Evolutionary conservation across 2,329 filamentous ascomycete genomes (phyloP), one percentile per base, ranked within the genome.

Genomic region (Westerdykella sp.): DNA sequence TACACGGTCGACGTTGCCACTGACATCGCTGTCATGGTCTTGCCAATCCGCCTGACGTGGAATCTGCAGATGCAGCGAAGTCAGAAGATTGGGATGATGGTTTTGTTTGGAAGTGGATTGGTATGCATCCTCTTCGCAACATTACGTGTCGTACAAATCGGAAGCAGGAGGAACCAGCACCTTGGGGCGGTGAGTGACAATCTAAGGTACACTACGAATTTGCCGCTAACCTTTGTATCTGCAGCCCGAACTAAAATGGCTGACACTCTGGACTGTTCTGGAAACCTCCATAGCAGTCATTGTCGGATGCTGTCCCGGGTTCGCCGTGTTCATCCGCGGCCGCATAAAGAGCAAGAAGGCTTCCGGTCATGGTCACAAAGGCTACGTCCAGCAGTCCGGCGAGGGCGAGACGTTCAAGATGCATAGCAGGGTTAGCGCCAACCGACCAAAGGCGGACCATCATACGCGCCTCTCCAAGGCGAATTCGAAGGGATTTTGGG

Each of bases 41-140:
- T 69, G 6, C 63, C 65, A 6, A 45, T 66, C 22, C 60, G 57
- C 16, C 54, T 68, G 0, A 66, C 64, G 13, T 67, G 60, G 59
- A 62, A 63, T 13, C 53, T 68, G 1, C 59, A 62, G 16, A 61
- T 68, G 51, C 55, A 62, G 3, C 41, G 40, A 6, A 44, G 44
- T 10, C 56, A 66, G 35, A 68, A 68, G 37, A 16, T 61, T 12
- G 61, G 57, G 3, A 55, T 69, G 34, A 59, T 60, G 18, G 43
- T 50, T 5, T 36, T 57, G 9, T 60, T 57, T 38, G 52, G 54
- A 23, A 48, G 37, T 14, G 50, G 47, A 6, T 42, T 50, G 18
- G 30, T 49, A n/a, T 59, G 55, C 37, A 53, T 60, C 35, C 22
- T 45, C 6, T 49, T 54, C 21, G 47, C 54, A n/a, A 50, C 51